Percentiles rank a stretch among this genome's conserved stretches.
Evolutionary conservation across 2,329 filamentous ascomycete species (phyloP).

Genomic region (Beauveria rudraprayagi): DNA sequence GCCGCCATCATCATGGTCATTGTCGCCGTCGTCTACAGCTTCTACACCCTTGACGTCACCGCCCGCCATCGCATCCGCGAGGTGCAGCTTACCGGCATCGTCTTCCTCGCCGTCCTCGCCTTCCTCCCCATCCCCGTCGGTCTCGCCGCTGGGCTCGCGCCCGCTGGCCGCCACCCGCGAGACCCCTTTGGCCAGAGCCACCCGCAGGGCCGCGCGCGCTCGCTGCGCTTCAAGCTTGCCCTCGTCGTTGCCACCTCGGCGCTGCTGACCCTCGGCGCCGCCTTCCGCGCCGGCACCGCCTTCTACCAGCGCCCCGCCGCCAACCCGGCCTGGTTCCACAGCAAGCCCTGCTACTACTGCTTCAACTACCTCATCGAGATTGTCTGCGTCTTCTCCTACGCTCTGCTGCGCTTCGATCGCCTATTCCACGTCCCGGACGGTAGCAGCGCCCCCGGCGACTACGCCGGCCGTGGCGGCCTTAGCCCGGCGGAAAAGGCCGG

Average conservation of each 20-base stretch:
- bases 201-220: constrained; percentile 51
- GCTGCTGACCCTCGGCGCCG: constrained; percentile 60
- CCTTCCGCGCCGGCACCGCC: constrained; percentile 55
- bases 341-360: constrained; percentile 66
- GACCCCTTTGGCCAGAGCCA: constrained; percentile 53
- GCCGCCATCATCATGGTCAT: constrained; percentile 59
- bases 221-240: constrained; percentile 52
- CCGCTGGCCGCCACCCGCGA: constrained; percentile 34
- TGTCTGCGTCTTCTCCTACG: constrained; percentile 59
- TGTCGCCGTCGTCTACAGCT: constrained; percentile 51
- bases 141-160: constrained; percentile 27
- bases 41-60: constrained; percentile 53
- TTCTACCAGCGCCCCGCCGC: constrained; percentile 43
- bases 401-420: constrained; percentile 60
- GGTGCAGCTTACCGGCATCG: constrained; percentile 58
- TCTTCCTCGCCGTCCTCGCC: constrained; percentile 56
- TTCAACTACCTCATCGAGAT: constrained; percentile 74
- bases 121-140: constrained; percentile 56
- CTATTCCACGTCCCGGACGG: constrained; percentile 70
- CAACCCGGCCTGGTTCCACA: constrained; percentile 61
- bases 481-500: constrained; percentile 10
- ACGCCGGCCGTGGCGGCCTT: constrained; percentile 21
- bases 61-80: constrained; percentile 46
- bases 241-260: constrained; percentile 52
- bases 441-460: constrained; percentile 49